phyloP scores from a whole-genome alignment of 2,329 filamentous ascomycete genomes.

The Teratosphaeria destructans region DNA sequence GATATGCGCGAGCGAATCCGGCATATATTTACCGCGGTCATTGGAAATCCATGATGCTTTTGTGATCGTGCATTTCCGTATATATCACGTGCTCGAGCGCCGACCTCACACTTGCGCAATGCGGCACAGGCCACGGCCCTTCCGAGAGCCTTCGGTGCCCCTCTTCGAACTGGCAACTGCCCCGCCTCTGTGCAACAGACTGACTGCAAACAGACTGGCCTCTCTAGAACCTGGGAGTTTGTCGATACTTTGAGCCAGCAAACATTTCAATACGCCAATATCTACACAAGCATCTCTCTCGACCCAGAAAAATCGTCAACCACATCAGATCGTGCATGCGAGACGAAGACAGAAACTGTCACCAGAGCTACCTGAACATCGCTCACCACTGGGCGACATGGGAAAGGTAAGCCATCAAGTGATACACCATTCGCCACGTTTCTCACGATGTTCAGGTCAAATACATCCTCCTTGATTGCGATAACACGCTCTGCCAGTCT shows the following conservation, averaged over 20 bases:
- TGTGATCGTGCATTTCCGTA: neutral
- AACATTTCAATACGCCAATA: neutral
- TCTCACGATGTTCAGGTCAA: constrained; percentile 18
- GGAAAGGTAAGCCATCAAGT: neutral
- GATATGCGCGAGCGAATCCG: neutral
- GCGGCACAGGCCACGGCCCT: neutral
- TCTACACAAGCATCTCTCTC: neutral
- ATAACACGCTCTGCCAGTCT: constrained; percentile 90
- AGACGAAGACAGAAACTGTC: neutral
- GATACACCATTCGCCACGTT: neutral
- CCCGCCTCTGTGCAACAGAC: neutral
- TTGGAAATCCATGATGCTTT: neutral
- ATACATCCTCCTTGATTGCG: constrained; percentile 46
- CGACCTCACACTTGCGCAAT: neutral
- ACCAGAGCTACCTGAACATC: neutral
- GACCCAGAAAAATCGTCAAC: neutral
- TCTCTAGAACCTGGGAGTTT: neutral
- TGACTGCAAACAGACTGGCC: neutral
- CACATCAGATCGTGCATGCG: neutral
- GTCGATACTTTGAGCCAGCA: neutral
- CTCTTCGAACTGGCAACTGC: neutral
- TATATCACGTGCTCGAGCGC: neutral
- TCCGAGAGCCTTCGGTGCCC: neutral
- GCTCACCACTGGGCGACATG: neutral
- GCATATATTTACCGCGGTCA: neutral